Percentiles rank a stretch among this genome's conserved stretches.
phyloP scores from a whole-genome alignment of 129 eudicot species.

The Artemisia annua region DNA sequence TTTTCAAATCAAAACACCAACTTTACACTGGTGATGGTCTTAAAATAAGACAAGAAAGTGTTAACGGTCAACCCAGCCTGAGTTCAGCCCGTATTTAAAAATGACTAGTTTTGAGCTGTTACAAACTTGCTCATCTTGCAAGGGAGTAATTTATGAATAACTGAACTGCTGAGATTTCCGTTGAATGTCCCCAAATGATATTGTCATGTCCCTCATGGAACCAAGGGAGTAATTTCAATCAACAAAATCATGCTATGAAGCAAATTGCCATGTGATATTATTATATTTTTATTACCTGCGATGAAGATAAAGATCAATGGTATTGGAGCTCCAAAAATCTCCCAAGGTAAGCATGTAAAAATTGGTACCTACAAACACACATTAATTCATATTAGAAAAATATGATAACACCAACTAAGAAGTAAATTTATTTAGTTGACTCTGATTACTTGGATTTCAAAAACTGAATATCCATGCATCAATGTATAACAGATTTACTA shows the following conservation, averaged over 20 bases:
- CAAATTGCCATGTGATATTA: not conserved
- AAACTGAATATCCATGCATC: not conserved
- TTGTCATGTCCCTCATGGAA: not conserved
- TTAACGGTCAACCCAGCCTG: no score
- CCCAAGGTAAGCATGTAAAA: slow-evolving; percentile 86
- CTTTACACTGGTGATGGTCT: no score
- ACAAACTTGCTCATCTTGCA: not conserved
- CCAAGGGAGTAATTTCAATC: not conserved
- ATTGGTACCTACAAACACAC: slow-evolving; percentile 64
- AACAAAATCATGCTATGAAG: not conserved
- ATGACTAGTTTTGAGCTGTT: no score
- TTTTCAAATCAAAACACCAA: no score
- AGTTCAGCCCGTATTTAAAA: no score
- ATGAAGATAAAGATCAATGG: slow-evolving; percentile 91
- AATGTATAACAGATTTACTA: slow-evolving; percentile 9
- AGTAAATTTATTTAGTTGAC: not conserved
- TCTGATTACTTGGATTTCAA: slow-evolving; percentile 3
- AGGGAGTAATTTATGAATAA: not conserved
- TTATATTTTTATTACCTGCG: slow-evolving; percentile 54
- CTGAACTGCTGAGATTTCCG: not conserved
- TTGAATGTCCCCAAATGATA: not conserved
- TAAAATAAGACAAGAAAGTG: no score
- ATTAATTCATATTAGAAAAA: not conserved
- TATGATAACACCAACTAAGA: not conserved
- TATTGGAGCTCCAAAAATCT: slow-evolving; percentile 94